Base-by-base conservation (phyloP, 2,329 filamentous ascomycete genomes). In the Berkeleyomyces basicola region DNA sequence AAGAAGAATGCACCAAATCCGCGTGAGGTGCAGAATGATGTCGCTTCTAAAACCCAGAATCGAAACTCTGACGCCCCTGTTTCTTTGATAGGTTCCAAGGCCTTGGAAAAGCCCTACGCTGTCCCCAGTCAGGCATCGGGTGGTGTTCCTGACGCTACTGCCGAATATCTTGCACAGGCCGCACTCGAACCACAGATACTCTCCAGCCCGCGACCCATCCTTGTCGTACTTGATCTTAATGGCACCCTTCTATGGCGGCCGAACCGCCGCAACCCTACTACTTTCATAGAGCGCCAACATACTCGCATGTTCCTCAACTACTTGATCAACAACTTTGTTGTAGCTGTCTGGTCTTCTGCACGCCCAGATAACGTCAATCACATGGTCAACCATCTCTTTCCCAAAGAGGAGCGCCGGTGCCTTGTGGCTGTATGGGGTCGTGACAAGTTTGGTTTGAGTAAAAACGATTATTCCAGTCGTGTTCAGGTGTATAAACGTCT, bases 281-380 rank as follows among this genome's bases (percentile, higher is more conserved):
- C 72, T 49, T 88, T 90, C 70, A 74, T 83, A 51, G 74, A 79
- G 66, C 86, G 93, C 0, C 88, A 88, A 0, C 78, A 84, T 66
- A 79, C 93, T 0, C 68, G 75, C 2, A 67, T 74, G 0, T 96
- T 99, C 72, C 74, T 97, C 3, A 70, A 78, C 37, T 89, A 90
- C 71, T 81, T 91, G 67, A 79, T 95, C 67, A 74, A 80, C 10
- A 84, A 85, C 64, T 92, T 95, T 75, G 77, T 78, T 61, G 86
- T 96, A 39, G 89, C 90, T 74, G 82, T 97, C 64, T 99, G 92
- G 90, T 95, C 92, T 1, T 95, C 89, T 5, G 90, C 92, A 0
- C 81, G 79, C 23, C 85, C 84, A 0, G 72, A 79, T 0, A 96
- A 93, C 67, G 89, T 96, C 11, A 67, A 73, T 7, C 74, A 74